Conservation (phyloP, 1,139 yeast genomes). For the Taphrina populina region DNA sequence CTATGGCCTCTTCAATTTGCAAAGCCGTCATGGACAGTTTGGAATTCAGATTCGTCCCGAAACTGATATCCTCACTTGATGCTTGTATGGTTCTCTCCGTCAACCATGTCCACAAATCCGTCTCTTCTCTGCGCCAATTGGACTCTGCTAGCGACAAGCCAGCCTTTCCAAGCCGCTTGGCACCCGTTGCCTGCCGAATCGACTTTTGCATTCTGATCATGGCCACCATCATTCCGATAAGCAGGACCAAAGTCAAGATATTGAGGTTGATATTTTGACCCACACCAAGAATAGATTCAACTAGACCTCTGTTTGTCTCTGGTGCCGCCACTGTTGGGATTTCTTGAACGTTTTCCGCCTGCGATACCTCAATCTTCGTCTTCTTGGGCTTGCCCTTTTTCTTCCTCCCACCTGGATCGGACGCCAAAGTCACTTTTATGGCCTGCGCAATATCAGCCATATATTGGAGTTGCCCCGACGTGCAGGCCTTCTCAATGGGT, state of each 20-base stretch:
- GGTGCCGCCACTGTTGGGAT: background rate
- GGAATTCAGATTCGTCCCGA: background rate
- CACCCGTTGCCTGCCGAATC: background rate
- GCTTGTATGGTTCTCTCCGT: slow-evolving; percentile 5
- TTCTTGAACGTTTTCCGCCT: background rate
- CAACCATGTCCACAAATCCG: slow-evolving; percentile 25
- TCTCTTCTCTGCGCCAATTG: slow-evolving; percentile 22
- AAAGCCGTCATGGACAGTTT: slow-evolving; percentile 19
- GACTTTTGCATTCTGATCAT: slow-evolving; percentile 28
- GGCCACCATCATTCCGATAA: slow-evolving; percentile 23
- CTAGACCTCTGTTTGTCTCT: background rate
- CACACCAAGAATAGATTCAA: slow-evolving; percentile 8
- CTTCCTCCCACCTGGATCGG: slow-evolving; percentile 42
- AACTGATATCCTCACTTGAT: background rate
- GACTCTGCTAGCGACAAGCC: background rate
- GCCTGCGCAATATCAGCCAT: slow-evolving; percentile 61
- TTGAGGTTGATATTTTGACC: slow-evolving; percentile 14
- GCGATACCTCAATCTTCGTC: background rate
- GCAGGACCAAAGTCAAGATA: slow-evolving; percentile 3
- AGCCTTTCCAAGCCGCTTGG: background rate
- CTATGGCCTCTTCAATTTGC: slow-evolving; percentile 23
- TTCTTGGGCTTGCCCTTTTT: slow-evolving; percentile 41
- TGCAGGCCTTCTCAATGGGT: slow-evolving; percentile 85
- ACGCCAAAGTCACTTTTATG: slow-evolving; percentile 47
- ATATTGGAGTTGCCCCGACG: slow-evolving; percentile 81